A percentile compares a stretch with the other conserved stretches of the same genome.
These are phyloP conservation scores for Oryza coarctata DNA, from an alignment of 176 grass and related monocot species.

Conservation along the genomic window DNA sequence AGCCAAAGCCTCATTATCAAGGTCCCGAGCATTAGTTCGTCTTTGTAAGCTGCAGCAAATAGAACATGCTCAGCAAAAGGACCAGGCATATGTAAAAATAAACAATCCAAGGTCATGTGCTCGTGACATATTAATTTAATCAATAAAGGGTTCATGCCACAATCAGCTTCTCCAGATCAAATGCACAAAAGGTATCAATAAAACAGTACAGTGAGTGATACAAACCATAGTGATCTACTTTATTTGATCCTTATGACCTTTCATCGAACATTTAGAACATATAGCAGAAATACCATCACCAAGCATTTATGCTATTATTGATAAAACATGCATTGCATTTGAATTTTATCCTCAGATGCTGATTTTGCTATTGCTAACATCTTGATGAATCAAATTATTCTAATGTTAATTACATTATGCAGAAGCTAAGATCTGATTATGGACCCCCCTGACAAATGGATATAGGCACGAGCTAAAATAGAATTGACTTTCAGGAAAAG, in stretches of 20 bases:
- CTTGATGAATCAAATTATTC: not conserved
- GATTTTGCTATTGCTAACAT: not conserved
- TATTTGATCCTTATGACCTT: not conserved
- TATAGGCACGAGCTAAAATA: not conserved
- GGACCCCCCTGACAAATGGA: not conserved
- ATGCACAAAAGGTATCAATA: not conserved
- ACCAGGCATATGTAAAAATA: not conserved
- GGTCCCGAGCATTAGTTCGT: conserved; percentile 64
- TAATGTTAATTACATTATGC: not conserved
- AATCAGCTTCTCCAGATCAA: not conserved
- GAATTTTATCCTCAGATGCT: not conserved
- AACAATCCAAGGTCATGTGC: not conserved
- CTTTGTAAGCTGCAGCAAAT: conserved; percentile 70
- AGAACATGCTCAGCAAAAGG: conserved; percentile 14
- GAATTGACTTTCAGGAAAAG: not conserved
- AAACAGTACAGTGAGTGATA: conserved; percentile 5
- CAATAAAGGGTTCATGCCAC: not conserved
- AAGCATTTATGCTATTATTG: not conserved
- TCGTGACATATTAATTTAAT: not conserved
- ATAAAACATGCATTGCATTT: not conserved
- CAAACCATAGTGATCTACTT: not conserved
- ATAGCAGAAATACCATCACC: not conserved
- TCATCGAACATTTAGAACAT: not conserved
- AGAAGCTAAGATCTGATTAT: not conserved
- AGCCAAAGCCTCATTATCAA: conserved; percentile 84